Base-by-base conservation (phyloP, 1,284 basidiomycete genomes). In the Trametes hirsuta region DNA sequence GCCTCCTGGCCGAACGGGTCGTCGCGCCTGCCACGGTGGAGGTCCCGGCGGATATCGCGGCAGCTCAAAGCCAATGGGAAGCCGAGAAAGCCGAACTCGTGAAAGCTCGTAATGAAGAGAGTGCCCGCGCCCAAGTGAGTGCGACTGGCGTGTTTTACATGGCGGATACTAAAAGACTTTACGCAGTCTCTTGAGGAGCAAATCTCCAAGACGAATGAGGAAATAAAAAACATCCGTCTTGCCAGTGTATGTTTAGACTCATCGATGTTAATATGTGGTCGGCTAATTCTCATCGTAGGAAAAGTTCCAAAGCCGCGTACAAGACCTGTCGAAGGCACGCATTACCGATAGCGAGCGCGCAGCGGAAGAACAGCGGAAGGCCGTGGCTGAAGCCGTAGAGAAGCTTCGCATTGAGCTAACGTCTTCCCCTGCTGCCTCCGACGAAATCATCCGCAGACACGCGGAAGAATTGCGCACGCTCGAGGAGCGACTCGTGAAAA, bases 31-130 rank as follows among this genome's bases (percentile, higher is more conserved):
- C 73, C 11, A 42, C 63, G n/a, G 58, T 30, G 9, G 64, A 63
- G 6, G 56, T 71, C 3, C 68, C 73, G 11, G 67, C 74, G 3
- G 67, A 74, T 21, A 59, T 71, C 2, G 64, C 74, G 21, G 75
- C 75, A 24, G 67, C 72, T 45, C 79, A 75, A 53, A 66, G 62
- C 11, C 71, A 74, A 42, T 84, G 83, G 81, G 86, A 88, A 58
- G 67, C 75, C 2, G 87, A 90, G 68, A 90, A 84, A 66, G 76
- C 74, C 0, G 80, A 82, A 52, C 74, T 91, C 2, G 59, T 78
- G 22, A 84, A 84, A 64, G 77, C 79, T 41, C 84, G 85, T 14
- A 86, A 90, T 62, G 83, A 86, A 21, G 85, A 85, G 4, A 61
- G 81, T 10, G 75, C 80, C 12, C 81, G 83, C 53, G 74, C 81